A percentile compares a stretch with the other conserved stretches of the same genome.
Evolutionary conservation across 1,284 basidiomycete genomes (phyloP).

Genomic region (Anthracocystis panici-leucophaei): DNA sequence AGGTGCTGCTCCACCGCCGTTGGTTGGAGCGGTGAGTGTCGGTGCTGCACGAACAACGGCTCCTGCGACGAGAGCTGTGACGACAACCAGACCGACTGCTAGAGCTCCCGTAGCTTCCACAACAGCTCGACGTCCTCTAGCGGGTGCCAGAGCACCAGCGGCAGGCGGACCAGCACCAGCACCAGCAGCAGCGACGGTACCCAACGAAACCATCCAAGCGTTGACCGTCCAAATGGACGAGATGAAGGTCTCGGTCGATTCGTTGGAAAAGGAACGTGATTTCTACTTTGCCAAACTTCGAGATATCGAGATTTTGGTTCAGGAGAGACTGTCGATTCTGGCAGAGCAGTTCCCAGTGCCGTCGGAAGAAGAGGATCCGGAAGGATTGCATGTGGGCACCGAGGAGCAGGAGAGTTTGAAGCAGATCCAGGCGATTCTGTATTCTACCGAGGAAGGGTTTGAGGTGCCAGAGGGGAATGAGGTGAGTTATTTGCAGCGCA

Average conservation of each 20-base stretch:
- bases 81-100: constrained; percentile 1
- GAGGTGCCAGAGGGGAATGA: constrained; percentile 66
- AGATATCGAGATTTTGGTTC: constrained; percentile 91
- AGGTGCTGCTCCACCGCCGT: constrained; percentile 68
- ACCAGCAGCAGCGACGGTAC: constrained; percentile 67
- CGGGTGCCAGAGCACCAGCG: constrained; percentile 74
- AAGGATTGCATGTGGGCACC: constrained; percentile 17
- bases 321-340: constrained; percentile 67
- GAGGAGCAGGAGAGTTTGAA: constrained; percentile 78
- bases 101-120: constrained; percentile 17
- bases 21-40: constrained; percentile 54
- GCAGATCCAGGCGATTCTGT: constrained; percentile 92
- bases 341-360: constrained; percentile 36
- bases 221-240: constrained; percentile 85
- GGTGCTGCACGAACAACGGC: constrained; percentile 40
- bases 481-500: constrained; percentile 14
- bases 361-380: constrained; percentile 20
- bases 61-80: constrained; percentile 9
- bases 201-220: constrained; percentile 73
- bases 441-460: constrained; percentile 80
- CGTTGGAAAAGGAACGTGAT: constrained; percentile 87
- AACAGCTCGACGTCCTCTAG: constrained; percentile 13
- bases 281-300: constrained; percentile 93
- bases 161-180: constrained; percentile 71
- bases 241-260: constrained; percentile 84